Conservation (phyloP, 148 eudicot genomes). For the Persicaria tinctoria region DNA sequence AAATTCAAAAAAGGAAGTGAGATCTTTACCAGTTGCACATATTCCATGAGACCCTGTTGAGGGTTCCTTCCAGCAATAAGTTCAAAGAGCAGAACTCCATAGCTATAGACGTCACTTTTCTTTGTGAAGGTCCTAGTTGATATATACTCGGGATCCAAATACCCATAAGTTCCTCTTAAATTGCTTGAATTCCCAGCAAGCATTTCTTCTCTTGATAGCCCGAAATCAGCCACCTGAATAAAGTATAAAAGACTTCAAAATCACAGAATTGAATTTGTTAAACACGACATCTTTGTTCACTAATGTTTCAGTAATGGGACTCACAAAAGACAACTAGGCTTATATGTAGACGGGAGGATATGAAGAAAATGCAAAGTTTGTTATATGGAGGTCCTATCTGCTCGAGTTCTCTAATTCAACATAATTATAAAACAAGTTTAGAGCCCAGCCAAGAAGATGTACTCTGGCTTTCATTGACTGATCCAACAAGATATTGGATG, state of each 20-base stretch:
- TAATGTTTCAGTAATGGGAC: background rate
- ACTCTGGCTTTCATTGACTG: slow-evolving; percentile 96
- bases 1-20: background rate
- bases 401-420: background rate
- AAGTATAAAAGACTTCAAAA: background rate
- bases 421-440: background rate
- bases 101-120: slow-evolving; percentile 94
- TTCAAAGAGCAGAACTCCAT: slow-evolving; percentile 88
- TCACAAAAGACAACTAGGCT: background rate
- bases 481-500: slow-evolving; percentile 96
- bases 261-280: background rate
- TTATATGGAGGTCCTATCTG: background rate
- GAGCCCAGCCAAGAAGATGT: slow-evolving; percentile 20
- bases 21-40: slow-evolving; percentile 65
- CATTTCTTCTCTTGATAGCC: slow-evolving; percentile 90
- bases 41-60: slow-evolving; percentile 87
- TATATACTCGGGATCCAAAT: slow-evolving; percentile 96
- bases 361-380: background rate
- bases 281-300: background rate
- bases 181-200: slow-evolving; percentile 53
- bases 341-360: background rate
- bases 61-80: slow-evolving; percentile 90
- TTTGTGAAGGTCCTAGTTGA: slow-evolving; percentile 81
- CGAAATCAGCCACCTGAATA: slow-evolving; percentile 89
- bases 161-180: slow-evolving; percentile 88